phyloP scores from a whole-genome alignment of 345 rosid species.

The Corchorus capsularis region DNA sequence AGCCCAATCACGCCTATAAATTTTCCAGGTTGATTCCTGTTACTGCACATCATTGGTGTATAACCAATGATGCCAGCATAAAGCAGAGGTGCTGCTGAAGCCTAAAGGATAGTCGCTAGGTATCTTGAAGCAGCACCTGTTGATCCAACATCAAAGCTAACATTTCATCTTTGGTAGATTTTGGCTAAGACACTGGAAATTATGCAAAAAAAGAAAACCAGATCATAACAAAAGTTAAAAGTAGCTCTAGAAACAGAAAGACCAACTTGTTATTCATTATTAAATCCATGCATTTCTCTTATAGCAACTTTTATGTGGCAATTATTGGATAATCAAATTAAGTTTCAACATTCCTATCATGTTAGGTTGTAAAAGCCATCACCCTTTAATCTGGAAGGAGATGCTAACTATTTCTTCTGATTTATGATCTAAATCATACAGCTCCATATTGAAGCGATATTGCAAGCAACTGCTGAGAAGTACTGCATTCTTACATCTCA shows the following conservation, averaged over 20 bases:
- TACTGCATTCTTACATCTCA: neutral
- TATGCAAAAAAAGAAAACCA: neutral
- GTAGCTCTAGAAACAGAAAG: neutral
- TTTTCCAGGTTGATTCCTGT: slow-evolving; percentile 84
- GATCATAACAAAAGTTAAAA: neutral
- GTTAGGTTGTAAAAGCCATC: neutral
- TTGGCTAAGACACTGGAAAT: neutral
- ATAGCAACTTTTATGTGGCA: neutral
- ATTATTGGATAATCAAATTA: neutral
- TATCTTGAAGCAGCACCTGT: slow-evolving; percentile 81
- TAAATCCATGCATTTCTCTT: neutral
- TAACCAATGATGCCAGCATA: slow-evolving; percentile 92
- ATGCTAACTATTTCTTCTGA: neutral
- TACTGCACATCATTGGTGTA: slow-evolving; percentile 75
- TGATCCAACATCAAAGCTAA: slow-evolving; percentile 16
- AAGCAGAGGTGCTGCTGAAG: slow-evolving; percentile 78
- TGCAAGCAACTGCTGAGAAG: neutral
- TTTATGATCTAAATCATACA: neutral
- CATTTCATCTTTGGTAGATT: neutral
- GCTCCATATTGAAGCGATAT: neutral
- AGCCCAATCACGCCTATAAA: slow-evolving; percentile 83
- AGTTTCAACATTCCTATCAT: neutral
- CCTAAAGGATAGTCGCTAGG: slow-evolving; percentile 65
- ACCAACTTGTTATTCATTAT: neutral
- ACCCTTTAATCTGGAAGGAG: neutral